Evolutionary conservation across 345 rosid genomes (phyloP), one percentile per base, ranked within the genome.

Genomic region (Hibiscus trionum): DNA sequence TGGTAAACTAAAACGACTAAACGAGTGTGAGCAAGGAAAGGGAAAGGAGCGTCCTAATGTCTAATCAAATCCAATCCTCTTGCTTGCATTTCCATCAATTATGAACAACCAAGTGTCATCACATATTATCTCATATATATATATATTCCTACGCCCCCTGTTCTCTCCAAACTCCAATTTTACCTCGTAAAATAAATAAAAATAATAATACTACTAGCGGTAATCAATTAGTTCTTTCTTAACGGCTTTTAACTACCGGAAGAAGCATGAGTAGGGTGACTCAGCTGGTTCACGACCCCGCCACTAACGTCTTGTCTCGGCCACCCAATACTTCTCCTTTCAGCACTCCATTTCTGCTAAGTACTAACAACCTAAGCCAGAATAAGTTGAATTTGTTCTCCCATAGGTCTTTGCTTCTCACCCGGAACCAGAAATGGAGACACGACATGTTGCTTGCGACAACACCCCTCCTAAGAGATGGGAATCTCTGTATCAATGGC

Each of bases 401-500:
- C 0, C 61, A 27, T n/a, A 12, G 64, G 35, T 71, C 70, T 35
- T 59, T 66, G 72, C 17, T 55, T 58, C 37, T 47, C 35, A 65
- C 14, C 33, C 77, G 49, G 61, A 76, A 49, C 49, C 77, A 59
- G 61, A 76, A 42, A 80, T 81, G 85, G 81, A 70, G 78, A 68
- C 77, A 53, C 17, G 69, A 80, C 52, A 83, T 78, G 88, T 80
- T 83, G 72, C 19, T 84, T 27, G 9, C 61, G 60, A 50, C 82
- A 29, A 84, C 69, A 61, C 88, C 87, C 7, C 42, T 66, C 4
- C 59, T 87, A 11, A 78, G 79, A 77, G 84, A 85, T 37, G 86
- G 84, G 8, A 77, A 61, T 61, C 74, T 87, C 53, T 60, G 60
- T 21, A 27, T 87, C 4, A 56, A 79, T 46, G 86, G 84, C 19